These are phyloP conservation scores for Calophaca sinica DNA, from an alignment of 306 rosid species.

Conservation along the genomic window DNA sequence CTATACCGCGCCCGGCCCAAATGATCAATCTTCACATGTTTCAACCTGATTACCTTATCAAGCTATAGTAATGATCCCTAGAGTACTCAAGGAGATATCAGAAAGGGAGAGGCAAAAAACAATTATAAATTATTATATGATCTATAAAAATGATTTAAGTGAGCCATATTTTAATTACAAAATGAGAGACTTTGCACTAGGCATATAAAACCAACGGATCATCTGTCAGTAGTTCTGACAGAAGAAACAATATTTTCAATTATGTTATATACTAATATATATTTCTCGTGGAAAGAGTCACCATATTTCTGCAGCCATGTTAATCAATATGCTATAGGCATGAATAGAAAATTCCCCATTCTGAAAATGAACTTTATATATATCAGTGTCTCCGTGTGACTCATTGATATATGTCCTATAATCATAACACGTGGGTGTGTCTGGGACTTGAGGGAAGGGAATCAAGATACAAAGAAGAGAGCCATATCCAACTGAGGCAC, in stretches of 20 bases:
- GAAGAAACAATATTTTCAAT: slow-evolving; percentile 43
- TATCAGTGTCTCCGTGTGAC: slow-evolving; percentile 31
- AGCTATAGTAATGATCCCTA: no score
- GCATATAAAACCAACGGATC: slow-evolving; percentile 39
- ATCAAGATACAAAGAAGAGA: slow-evolving; percentile 31
- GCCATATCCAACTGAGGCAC: no score
- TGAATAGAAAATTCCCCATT: slow-evolving; percentile 44
- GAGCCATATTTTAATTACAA: slow-evolving; percentile 33
- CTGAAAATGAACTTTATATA: slow-evolving; percentile 36
- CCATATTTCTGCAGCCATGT: slow-evolving; percentile 30
- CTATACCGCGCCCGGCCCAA: no score
- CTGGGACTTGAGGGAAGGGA: slow-evolving; percentile 25
- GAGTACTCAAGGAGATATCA: no score
- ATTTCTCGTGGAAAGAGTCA: slow-evolving; percentile 36
- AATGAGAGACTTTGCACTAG: slow-evolving; percentile 40
- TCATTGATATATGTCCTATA: slow-evolving; percentile 17
- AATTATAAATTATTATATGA: background rate
- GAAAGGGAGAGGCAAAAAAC: background rate
- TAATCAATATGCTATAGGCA: slow-evolving; percentile 13
- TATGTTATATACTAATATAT: background rate
- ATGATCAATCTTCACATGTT: no score
- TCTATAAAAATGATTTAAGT: background rate
- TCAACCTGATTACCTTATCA: no score
- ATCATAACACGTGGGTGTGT: slow-evolving; percentile 45
- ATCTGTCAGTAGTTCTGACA: slow-evolving; percentile 21